phyloP scores from a whole-genome alignment of 2,329 filamentous ascomycete species.

The Lizonia empirigonia region DNA sequence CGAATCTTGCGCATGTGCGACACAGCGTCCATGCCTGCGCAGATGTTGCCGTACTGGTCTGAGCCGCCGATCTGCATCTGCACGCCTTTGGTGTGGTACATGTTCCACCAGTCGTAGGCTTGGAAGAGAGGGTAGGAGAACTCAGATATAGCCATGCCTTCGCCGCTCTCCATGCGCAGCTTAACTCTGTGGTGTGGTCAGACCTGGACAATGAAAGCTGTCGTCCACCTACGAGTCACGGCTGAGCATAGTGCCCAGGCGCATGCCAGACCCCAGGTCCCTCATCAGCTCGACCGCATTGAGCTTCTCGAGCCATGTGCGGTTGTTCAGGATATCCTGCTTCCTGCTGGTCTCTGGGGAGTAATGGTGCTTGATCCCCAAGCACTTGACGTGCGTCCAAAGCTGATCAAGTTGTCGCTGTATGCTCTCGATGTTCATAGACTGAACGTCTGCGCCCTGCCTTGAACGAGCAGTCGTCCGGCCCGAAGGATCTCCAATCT shows the following conservation, averaged over 20 bases:
- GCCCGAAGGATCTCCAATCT: slow-evolving; percentile 78
- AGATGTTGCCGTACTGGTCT: slow-evolving; percentile 96
- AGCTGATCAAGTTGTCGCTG: slow-evolving; percentile 73
- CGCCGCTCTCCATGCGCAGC: slow-evolving; percentile 78
- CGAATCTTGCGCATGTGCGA: slow-evolving; percentile 68
- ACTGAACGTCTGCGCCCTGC: slow-evolving; percentile 58
- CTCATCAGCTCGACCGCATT: slow-evolving; percentile 76
- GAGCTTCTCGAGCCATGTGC: slow-evolving; percentile 76
- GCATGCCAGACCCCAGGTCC: slow-evolving; percentile 72
- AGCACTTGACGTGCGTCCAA: slow-evolving; percentile 73
- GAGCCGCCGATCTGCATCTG: slow-evolving; percentile 93
- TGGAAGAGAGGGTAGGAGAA: slow-evolving; percentile 93
- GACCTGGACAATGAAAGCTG: neutral
- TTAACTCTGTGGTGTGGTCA: slow-evolving; percentile 65
- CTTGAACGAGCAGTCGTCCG: slow-evolving; percentile 66
- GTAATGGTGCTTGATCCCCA: slow-evolving; percentile 70
- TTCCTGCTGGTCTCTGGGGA: slow-evolving; percentile 67
- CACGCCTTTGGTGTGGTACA: slow-evolving; percentile 71
- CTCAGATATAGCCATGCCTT: slow-evolving; percentile 93
- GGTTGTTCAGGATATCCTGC: slow-evolving; percentile 78
- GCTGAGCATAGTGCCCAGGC: slow-evolving; percentile 84
- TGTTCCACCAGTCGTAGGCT: slow-evolving; percentile 94
- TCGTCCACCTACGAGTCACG: slow-evolving; percentile 75
- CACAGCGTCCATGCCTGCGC: slow-evolving; percentile 84
- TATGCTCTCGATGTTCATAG: slow-evolving; percentile 70